Conservation (phyloP, 495 filamentous ascomycete species). For the Coniosporium apollinis region DNA sequence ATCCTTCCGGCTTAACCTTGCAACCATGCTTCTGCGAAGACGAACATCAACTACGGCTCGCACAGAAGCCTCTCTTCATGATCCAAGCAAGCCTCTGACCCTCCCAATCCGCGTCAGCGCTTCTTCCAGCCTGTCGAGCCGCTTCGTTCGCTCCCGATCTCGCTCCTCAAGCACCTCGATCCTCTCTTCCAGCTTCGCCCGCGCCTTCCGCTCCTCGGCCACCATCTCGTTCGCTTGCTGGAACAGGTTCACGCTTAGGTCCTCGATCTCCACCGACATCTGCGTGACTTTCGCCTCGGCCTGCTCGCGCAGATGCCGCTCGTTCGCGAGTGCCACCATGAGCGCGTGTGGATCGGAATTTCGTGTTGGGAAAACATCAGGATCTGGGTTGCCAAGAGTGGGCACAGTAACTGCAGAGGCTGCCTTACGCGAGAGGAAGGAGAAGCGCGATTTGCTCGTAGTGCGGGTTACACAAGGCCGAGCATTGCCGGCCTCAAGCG, state of each 20-base stretch:
- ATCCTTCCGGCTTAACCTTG: no score
- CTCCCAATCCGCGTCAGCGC: constrained; percentile 39
- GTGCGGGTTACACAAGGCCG: no score
- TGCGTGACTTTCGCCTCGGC: constrained; percentile 60
- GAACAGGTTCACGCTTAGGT: constrained; percentile 73
- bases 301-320: constrained; percentile 49
- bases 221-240: constrained; percentile 97
- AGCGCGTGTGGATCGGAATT: no score
- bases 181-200: constrained; percentile 61
- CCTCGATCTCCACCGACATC: constrained; percentile 70
- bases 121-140: constrained; percentile 43
- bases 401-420: no score
- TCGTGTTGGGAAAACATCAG: no score
- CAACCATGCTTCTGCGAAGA: no score
- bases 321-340: constrained; percentile 50
- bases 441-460: constrained; percentile 38
- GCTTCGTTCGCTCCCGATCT: constrained; percentile 60
- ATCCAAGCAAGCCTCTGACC: constrained; percentile 42
- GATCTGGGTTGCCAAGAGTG: constrained; percentile 8
- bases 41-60: no score
- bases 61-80: constrained; percentile 13
- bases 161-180: constrained; percentile 48
- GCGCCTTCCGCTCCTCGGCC: constrained; percentile 63
- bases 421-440: constrained; percentile 44
- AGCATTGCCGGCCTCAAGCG: no score